Evolutionary conservation across 2,329 filamentous ascomycete genomes (phyloP).

Genomic region (Aspergillus sp.): DNA sequence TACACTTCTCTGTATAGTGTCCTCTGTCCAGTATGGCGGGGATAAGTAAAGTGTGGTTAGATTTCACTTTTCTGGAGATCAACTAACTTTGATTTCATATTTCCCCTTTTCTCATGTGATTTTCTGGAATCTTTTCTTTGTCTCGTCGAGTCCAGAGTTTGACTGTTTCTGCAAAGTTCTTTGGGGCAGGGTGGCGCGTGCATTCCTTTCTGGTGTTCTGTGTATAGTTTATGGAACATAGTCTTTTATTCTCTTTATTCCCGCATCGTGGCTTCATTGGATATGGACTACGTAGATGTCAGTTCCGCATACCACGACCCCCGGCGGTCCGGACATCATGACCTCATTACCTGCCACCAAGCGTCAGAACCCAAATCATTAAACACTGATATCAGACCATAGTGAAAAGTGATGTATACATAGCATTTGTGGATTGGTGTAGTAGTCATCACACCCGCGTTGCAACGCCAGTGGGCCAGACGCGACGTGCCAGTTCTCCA

Average conservation of each 20-base stretch:
- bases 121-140: background rate
- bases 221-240: background rate
- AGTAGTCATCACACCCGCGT: too few species aligned
- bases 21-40: conserved; percentile 11
- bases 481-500: too few species aligned
- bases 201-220: background rate
- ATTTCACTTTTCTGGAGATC: conserved; percentile 17
- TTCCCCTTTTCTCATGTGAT: background rate
- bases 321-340: background rate
- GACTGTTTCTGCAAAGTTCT: background rate
- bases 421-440: too few species aligned
- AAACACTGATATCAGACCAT: too few species aligned
- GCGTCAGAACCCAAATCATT: too few species aligned
- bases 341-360: background rate
- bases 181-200: background rate
- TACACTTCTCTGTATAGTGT: conserved; percentile 1
- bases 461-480: too few species aligned
- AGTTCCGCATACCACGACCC: background rate
- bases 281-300: too few species aligned
- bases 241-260: background rate
- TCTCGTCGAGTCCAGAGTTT: background rate
- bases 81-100: conserved; percentile 7
- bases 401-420: too few species aligned
- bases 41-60: conserved; percentile 13
- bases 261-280: too few species aligned